Evolutionary conservation across 495 filamentous ascomycete species (phyloP), one percentile per base, ranked within the genome.

Genomic region (Talaromyces ruber): DNA sequence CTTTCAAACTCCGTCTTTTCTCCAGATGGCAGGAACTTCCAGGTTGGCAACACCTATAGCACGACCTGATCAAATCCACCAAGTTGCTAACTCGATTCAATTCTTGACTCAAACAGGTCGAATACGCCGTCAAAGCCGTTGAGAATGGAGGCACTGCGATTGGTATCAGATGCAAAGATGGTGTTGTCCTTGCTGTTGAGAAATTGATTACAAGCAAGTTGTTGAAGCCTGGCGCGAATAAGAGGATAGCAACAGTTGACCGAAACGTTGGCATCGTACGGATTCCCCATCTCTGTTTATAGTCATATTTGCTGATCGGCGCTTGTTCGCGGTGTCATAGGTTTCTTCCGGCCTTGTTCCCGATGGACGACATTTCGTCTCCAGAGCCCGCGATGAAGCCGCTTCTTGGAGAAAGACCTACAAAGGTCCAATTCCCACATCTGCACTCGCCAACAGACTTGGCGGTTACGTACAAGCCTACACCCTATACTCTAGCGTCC

Each of bases 1-100:
- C 89, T 98, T 72, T 89, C 90, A 68, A 98, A 98, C 83, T 98
- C 95, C 68, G 93, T 97, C 77, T 98, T 97, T 82, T 97, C 93
- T 37, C 94, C 94, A 61, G 94, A 98, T 80, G 94, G 94, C 74
- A 88, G 94, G 66, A 98, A 98, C 78, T 98, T 98, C 75, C 94
- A 98, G 77, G 86, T 88, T 75, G 45, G 26, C 45, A 56, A n/a
- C 47, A 58, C 16, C 12, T 39, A 59, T n/a, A 26, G 21, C 58
- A 21, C 58, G 62, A 45, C 34, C 39, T 62, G 18, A 47, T 4
- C n/a, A 18, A 21, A 6, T 47, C n/a, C 43, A 8, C 12, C 22
- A 28, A 14, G 11, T 28, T 54, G 51, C 34, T 60, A 61, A 47
- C 25, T 54, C 14, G n/a, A 1, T 9, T 47, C 43, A 18, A 47